Evolutionary conservation across 2,329 filamentous ascomycete species (phyloP).

Genomic region (Septoria linicola): DNA sequence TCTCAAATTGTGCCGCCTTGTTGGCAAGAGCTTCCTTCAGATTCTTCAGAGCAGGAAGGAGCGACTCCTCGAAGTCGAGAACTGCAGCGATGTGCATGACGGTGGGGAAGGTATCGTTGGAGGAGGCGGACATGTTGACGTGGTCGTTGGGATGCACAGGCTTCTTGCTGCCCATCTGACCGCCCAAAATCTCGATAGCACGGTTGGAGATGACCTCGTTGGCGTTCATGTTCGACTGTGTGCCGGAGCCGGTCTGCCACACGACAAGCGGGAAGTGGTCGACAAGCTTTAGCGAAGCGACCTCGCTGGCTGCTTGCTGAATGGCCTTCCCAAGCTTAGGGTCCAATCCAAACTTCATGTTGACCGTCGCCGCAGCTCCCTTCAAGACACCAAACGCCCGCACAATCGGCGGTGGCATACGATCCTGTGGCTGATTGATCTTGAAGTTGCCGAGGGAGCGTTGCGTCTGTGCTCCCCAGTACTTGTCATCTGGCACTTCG

Average conservation of each 20-base stretch:
- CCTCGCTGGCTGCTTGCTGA: constrained; percentile 89
- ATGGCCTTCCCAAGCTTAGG: constrained; percentile 88
- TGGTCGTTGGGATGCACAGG: constrained; percentile 99
- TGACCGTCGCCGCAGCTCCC: constrained; percentile 91
- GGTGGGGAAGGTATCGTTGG: constrained; percentile 98
- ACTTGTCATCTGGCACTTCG: constrained; percentile 86
- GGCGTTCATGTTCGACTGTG: constrained; percentile 99
- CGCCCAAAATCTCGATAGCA: constrained; percentile 95
- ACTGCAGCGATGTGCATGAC: constrained; percentile 99
- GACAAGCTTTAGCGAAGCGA: constrained; percentile 86
- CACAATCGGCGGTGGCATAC: constrained; percentile 91
- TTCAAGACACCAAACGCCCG: constrained; percentile 96
- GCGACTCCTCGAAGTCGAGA: constrained; percentile 81
- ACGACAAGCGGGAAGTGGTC: constrained; percentile 98
- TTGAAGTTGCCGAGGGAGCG: constrained; percentile 95
- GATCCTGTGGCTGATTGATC: constrained; percentile 98
- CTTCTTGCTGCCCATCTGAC: constrained; percentile 93
- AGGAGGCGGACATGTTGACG: constrained; percentile 98
- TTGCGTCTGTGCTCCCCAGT: constrained; percentile 98
- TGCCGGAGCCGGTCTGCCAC: constrained; percentile 98
- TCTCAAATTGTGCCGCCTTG: constrained; percentile 86
- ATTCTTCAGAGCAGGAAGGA: constrained; percentile 78
- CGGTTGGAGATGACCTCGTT: constrained; percentile 99
- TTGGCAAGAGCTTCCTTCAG: constrained; percentile 80
- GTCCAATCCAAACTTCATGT: constrained; percentile 92